Evolutionary conservation across 192 early-diverging fungal genomes (phyloP).

Genomic region (Coemansia guatemalensis): DNA sequence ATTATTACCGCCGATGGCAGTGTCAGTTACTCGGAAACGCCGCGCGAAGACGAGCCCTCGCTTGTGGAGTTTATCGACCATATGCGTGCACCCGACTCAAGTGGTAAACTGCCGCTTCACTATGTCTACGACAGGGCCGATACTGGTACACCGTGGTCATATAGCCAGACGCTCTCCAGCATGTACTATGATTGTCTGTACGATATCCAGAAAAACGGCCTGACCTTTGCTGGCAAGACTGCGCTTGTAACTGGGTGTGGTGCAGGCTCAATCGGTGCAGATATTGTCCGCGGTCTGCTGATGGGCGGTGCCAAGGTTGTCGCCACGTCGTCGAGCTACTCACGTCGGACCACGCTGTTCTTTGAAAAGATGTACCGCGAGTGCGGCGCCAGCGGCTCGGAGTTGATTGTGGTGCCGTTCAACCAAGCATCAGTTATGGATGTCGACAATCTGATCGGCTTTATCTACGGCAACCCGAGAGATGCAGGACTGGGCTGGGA

Average conservation of each 20-base stretch:
- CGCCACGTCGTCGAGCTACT: conserved; percentile 90
- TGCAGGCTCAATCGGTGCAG: conserved; percentile 86
- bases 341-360: conserved; percentile 73
- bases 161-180: conserved; percentile 64
- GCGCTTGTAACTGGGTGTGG: conserved; percentile 92
- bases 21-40: no score
- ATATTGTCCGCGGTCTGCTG: conserved; percentile 85
- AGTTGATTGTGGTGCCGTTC: conserved; percentile 90
- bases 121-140: conserved; percentile 4
- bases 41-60: no score
- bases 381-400: conserved; percentile 80
- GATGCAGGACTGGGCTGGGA: conserved; percentile 80
- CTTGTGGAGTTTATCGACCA: no score
- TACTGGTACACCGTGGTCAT: conserved; percentile 55
- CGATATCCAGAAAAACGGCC: conserved; percentile 70
- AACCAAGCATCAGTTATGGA: conserved; percentile 89
- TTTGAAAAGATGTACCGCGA: conserved; percentile 86
- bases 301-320: conserved; percentile 89
- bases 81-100: no score
- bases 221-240: conserved; percentile 79
- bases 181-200: conserved; percentile 73
- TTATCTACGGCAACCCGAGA: conserved; percentile 67
- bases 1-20: no score
- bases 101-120: conserved; percentile 51
- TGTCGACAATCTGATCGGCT: conserved; percentile 71